Evolutionary conservation across 768 basidiomycete species (phyloP).

Genomic region (Agaricus bisporus): DNA sequence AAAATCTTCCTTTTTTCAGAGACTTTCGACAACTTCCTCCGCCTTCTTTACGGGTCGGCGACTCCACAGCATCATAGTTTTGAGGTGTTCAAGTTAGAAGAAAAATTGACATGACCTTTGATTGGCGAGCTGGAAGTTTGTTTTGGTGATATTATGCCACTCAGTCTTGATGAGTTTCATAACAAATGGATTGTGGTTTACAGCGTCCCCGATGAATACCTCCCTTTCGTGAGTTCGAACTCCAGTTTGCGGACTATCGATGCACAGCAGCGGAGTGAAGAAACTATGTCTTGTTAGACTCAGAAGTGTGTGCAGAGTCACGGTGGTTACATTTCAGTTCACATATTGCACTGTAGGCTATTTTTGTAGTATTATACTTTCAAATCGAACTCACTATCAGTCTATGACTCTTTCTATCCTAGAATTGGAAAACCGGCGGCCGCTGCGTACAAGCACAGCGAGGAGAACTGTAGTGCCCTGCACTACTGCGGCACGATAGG

Average conservation of each 20-base stretch:
- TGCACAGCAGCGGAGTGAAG: constrained; percentile 15
- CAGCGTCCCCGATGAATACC: constrained; percentile 40
- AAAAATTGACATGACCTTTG: constrained; percentile 18
- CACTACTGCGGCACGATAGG: too few species aligned
- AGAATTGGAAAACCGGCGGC: too few species aligned
- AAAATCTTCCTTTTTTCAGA: constrained; percentile 23
- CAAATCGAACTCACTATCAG: too few species aligned
- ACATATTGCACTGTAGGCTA: too few species aligned
- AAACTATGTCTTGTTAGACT: constrained; percentile 8
- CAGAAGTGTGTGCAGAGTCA: neutral
- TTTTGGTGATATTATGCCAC: constrained; percentile 43
- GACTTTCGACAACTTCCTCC: constrained; percentile 21
- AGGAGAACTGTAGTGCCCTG: too few species aligned
- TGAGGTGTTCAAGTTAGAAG: constrained; percentile 20
- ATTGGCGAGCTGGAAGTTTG: constrained; percentile 29
- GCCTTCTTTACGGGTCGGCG: constrained; percentile 33
- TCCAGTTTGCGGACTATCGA: constrained; percentile 29
- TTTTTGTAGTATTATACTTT: too few species aligned
- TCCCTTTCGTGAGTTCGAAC: constrained; percentile 30
- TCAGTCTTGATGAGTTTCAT: neutral
- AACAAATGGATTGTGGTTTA: constrained; percentile 11
- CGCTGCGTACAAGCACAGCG: too few species aligned
- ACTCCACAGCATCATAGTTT: constrained; percentile 27
- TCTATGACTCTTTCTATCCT: too few species aligned
- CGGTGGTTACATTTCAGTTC: neutral